These are phyloP conservation scores for Eragrostis tef DNA, from an alignment of 202 grass and related monocot genomes.

Conservation along the genomic window DNA sequence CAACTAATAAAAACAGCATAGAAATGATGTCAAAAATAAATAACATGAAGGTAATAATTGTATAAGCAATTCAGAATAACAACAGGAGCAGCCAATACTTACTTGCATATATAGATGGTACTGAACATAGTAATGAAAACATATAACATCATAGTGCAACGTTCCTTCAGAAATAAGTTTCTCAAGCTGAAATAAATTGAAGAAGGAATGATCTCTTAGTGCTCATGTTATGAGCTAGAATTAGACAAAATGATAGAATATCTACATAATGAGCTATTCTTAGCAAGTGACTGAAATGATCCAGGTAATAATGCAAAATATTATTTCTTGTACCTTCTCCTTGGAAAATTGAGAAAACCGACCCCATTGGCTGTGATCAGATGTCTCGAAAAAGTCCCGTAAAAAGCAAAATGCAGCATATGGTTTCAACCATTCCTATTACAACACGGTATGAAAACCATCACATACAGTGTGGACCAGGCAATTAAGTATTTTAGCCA, in stretches of 20 bases:
- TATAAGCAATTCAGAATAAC: constrained; percentile 25
- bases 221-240: constrained; percentile 28
- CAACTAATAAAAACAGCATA: constrained; percentile 59
- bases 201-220: constrained; percentile 39
- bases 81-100: constrained; percentile 52
- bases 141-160: constrained; percentile 81
- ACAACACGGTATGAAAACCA: constrained; percentile 21
- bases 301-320: constrained; percentile 29
- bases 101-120: constrained; percentile 98
- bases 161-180: constrained; percentile 79
- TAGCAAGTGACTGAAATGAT: constrained; percentile 19
- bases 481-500: constrained; percentile 25
- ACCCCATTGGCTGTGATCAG: constrained; percentile 96
- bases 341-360: constrained; percentile 85
- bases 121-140: constrained; percentile 97
- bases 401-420: constrained; percentile 99
- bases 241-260: constrained; percentile 36
- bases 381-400: constrained; percentile 96
- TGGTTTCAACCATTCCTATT: constrained; percentile 98
- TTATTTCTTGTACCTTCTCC: constrained; percentile 73
- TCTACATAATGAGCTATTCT: constrained; percentile 28
- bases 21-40: constrained; percentile 34
- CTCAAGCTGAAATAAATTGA: constrained; percentile 70
- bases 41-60: constrained; percentile 27
- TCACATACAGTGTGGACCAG: constrained; percentile 33